Conservation (phyloP, 805 yeast genomes). For the Kuraishia borneana region DNA sequence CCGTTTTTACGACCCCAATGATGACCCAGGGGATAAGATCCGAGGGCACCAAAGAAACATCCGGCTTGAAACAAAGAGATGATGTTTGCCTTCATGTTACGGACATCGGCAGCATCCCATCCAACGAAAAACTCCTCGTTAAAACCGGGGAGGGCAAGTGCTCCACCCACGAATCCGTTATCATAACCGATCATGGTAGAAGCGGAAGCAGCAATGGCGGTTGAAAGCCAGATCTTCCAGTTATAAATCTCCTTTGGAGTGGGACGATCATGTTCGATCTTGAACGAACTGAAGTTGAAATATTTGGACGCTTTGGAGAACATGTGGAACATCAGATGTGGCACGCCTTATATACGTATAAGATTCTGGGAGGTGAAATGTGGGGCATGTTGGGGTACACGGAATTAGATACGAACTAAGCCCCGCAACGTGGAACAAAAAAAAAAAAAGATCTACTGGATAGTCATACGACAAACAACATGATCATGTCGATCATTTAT, state of each 20-base stretch:
- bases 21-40: slow-evolving; percentile 31
- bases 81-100: slow-evolving; percentile 25
- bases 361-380: no score
- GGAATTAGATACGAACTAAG: no score
- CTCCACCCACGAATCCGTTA: slow-evolving; percentile 46
- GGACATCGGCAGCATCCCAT: slow-evolving; percentile 12
- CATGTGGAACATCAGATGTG: no score
- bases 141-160: slow-evolving; percentile 34
- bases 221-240: slow-evolving; percentile 27
- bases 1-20: slow-evolving; percentile 27
- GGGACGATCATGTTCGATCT: slow-evolving; percentile 6
- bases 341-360: no score
- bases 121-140: slow-evolving; percentile 30
- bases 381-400: no score
- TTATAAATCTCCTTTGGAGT: slow-evolving; percentile 35
- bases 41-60: slow-evolving; percentile 34
- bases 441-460: no score
- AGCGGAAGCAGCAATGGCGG: slow-evolving; percentile 34
- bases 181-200: slow-evolving; percentile 45
- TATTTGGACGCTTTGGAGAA: no score
- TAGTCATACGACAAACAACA: no score
- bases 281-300: neutral
- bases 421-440: no score
- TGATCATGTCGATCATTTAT: no score
- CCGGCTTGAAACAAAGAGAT: slow-evolving; percentile 43